Evolutionary conservation across 225 moss, liverwort and hornwort species (phyloP).

Genomic region (Asterella californica): DNA sequence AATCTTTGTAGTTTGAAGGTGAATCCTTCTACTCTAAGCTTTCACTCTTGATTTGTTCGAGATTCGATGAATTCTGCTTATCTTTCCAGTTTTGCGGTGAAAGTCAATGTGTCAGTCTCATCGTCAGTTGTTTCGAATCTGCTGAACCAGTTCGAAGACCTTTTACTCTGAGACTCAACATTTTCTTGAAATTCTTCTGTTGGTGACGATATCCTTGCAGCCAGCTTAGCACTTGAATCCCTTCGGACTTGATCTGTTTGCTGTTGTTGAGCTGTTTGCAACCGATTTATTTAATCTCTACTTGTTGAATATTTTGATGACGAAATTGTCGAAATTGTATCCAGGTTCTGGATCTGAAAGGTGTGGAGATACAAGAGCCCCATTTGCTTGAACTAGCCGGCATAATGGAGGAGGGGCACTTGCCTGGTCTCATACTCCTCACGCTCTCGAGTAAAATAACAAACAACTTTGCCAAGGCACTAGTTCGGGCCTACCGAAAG

Average conservation of each 20-base stretch:
- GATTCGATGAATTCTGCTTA: background rate
- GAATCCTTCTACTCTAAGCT: background rate
- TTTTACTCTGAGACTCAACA: too few species aligned
- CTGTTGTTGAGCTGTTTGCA: background rate
- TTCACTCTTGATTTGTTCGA: background rate
- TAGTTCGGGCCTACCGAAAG: slow-evolving; percentile 14
- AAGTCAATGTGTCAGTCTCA: too few species aligned
- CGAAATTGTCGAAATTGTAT: background rate
- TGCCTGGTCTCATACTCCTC: slow-evolving; percentile 2
- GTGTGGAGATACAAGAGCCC: slow-evolving; percentile 9
- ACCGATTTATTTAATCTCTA: too few species aligned
- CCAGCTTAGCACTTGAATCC: background rate
- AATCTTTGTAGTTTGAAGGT: slow-evolving; percentile 18
- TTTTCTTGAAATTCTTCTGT: too few species aligned
- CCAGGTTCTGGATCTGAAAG: slow-evolving; percentile 15
- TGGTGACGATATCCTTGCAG: too few species aligned
- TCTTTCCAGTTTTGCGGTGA: too few species aligned
- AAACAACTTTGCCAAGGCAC: slow-evolving; percentile 8
- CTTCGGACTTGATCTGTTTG: too few species aligned
- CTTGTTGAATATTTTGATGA: background rate
- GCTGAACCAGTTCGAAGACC: too few species aligned
- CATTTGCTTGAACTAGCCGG: slow-evolving; percentile 9
- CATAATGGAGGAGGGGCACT: slow-evolving; percentile 4
- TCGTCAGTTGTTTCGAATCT: too few species aligned
- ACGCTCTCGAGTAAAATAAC: slow-evolving; percentile 10